Percentiles rank a stretch among this genome's conserved stretches.
Conservation (phyloP, 495 filamentous ascomycete genomes). For the Neurospora sp. region DNA sequence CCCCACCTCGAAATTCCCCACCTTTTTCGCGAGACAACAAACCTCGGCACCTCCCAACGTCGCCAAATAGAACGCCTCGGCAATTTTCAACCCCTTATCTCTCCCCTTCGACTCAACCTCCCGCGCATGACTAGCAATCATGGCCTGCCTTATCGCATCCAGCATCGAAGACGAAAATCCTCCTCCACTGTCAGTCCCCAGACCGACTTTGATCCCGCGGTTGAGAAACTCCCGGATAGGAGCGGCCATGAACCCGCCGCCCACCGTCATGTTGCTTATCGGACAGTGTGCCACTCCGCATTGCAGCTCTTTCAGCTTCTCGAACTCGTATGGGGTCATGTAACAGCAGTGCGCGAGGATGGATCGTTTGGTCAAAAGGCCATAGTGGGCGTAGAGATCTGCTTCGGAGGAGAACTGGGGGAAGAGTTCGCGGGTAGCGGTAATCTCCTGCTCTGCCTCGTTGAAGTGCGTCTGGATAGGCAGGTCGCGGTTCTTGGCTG, state of each 20-base stretch:
- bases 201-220: constrained; percentile 50
- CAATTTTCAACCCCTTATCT: constrained; percentile 38
- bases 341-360: constrained; percentile 58
- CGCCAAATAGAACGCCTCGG: constrained; percentile 50
- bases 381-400: constrained; percentile 44
- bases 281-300: constrained; percentile 58
- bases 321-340: constrained; percentile 45
- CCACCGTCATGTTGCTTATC: constrained; percentile 52
- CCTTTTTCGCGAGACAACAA: constrained; percentile 40
- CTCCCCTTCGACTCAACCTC: constrained; percentile 37
- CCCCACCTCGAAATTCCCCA: constrained; percentile 50
- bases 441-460: constrained; percentile 47
- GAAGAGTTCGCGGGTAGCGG: constrained; percentile 40
- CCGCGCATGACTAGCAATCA: constrained; percentile 49
- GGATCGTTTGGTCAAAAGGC: constrained; percentile 42
- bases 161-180: constrained; percentile 50
- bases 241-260: constrained; percentile 50
- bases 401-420: constrained; percentile 43
- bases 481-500: constrained; percentile 37
- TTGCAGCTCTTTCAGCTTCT: constrained; percentile 30
- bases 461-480: constrained; percentile 59
- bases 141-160: constrained; percentile 48
- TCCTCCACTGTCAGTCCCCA: constrained; percentile 61
- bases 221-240: constrained; percentile 47
- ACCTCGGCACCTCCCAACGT: constrained; percentile 55